phyloP scores from a whole-genome alignment of 2,329 filamentous ascomycete genomes.

The Alternaria infectoria region DNA sequence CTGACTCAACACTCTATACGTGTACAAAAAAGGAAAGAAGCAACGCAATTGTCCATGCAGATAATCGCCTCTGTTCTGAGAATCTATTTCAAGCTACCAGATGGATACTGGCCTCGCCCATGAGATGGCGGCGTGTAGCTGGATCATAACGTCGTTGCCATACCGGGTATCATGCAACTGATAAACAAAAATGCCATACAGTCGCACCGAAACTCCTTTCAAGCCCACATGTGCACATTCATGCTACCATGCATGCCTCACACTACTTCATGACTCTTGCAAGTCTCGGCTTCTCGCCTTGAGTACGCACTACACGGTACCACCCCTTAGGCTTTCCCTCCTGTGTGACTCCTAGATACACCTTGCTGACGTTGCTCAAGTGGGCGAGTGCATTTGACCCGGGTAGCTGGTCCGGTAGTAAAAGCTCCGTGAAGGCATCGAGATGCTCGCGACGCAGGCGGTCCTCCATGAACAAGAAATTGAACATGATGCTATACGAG shows the following conservation, averaged over 20 bases:
- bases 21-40: background rate
- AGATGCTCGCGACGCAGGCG: conserved; percentile 28
- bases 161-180: background rate
- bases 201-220: background rate
- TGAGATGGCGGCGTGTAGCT: background rate
- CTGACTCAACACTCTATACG: background rate
- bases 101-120: background rate
- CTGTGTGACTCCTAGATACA: conserved; percentile 17
- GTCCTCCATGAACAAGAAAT: conserved; percentile 33
- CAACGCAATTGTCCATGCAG: background rate
- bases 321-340: conserved; percentile 14
- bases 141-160: background rate
- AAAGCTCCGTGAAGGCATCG: conserved; percentile 25
- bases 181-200: background rate
- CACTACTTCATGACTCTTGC: conserved; percentile 1
- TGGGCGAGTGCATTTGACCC: conserved; percentile 19
- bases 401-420: conserved; percentile 23
- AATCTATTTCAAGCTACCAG: background rate
- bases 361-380: conserved; percentile 29
- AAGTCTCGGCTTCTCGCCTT: conserved; percentile 21
- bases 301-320: conserved; percentile 23
- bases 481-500: conserved; percentile 31
- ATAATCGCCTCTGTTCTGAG: background rate
- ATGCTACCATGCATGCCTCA: background rate
- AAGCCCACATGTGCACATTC: background rate